Evolutionary conservation across 495 filamentous ascomycete genomes (phyloP).

Genomic region (Baudoinia panamericana): DNA sequence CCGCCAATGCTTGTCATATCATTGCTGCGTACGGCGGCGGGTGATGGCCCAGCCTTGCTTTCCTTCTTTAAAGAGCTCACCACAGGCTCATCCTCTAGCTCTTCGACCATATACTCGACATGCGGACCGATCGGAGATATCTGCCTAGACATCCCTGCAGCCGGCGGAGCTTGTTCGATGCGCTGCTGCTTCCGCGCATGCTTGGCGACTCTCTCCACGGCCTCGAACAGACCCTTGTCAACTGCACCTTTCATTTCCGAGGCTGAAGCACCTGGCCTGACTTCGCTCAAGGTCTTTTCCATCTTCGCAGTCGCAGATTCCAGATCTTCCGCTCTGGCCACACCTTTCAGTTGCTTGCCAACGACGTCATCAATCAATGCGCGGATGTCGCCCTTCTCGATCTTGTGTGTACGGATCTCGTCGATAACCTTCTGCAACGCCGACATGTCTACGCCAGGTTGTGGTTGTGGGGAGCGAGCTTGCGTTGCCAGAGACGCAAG

Average conservation of each 20-base stretch:
- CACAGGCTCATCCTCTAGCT: not conserved
- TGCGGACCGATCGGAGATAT: too few species aligned
- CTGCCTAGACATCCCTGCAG: not conserved
- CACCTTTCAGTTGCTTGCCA: not conserved
- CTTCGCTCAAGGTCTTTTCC: slow-evolving; percentile 3
- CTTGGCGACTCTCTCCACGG: not conserved
- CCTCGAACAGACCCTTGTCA: not conserved
- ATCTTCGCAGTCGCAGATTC: slow-evolving; percentile 1
- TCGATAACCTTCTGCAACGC: slow-evolving; percentile 2
- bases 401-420: not conserved
- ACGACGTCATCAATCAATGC: slow-evolving; percentile 1
- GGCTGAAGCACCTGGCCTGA: not conserved
- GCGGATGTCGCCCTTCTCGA: not conserved
- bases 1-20: too few species aligned
- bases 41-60: too few species aligned
- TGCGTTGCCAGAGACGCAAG: slow-evolving; percentile 3
- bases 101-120: not conserved
- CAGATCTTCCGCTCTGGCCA: slow-evolving; percentile 1
- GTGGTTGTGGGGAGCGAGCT: not conserved
- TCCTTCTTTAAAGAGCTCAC: too few species aligned
- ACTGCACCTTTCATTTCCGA: slow-evolving; percentile 1
- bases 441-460: not conserved
- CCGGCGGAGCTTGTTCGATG: not conserved
- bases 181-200: not conserved
- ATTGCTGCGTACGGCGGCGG: too few species aligned